Base-by-base conservation (phyloP, 352 stramenopile genomes). In the Plasmopara halstedii region DNA sequence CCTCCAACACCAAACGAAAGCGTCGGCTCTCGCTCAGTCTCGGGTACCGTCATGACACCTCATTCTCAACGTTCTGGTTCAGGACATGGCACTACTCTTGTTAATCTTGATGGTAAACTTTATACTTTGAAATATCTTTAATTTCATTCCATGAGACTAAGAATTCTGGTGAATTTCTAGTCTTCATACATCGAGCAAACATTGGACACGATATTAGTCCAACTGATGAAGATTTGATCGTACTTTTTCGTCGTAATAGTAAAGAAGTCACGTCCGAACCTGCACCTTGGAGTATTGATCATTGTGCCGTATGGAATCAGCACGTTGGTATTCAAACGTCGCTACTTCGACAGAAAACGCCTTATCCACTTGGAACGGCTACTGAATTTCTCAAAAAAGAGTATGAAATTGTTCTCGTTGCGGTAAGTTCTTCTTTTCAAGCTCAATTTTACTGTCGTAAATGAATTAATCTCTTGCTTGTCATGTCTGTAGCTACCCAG, bases 391-490 rank as follows among this genome's bases (percentile, higher is more conserved):
- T 82, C n/a, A 70, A 70, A 51, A 89, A 89, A 32, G 77, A 89
- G 31, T 89, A 89, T 66, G 77, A 89, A 43, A 66, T 89, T 51
- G 72, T 89, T 51, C 70, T 89, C 35, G 77, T 89, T 0, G 77
- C 77, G 54, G 70, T 82, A 51, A 35, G 69, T 18, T 13, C 55
- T 11, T 58, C 8, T 47, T 3, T 47, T 44, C 44, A 36, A 33
- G 38, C n/a, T n/a, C n/a, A n/a, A n/a, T n/a, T n/a, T n/a, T n/a
- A n/a, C n/a, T n/a, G n/a, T n/a, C n/a, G n/a, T n/a, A n/a, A n/a
- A n/a, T n/a, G n/a, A n/a, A n/a, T n/a, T n/a, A n/a, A n/a, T n/a
- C n/a, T n/a, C n/a, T n/a, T n/a, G n/a, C n/a, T 53, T 47, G 25
- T 15, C 45, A 21, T 21, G 35, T 31, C 33, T 37, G 13, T 54